Evolutionary conservation across 2,329 filamentous ascomycete genomes (phyloP), one percentile per base, ranked within the genome.

Genomic region (Venturiaceae sp.): DNA sequence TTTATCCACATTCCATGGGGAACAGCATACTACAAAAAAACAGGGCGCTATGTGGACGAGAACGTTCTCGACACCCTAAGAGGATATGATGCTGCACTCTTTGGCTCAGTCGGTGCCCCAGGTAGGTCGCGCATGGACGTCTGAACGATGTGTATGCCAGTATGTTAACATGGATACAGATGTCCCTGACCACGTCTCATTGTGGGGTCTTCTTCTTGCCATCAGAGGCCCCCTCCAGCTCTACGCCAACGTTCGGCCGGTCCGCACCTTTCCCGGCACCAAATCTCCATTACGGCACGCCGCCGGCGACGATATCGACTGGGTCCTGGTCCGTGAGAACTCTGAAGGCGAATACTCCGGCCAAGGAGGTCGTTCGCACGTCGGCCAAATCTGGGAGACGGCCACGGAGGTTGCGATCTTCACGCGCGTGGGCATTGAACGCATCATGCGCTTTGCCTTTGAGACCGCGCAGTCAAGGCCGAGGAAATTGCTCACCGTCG

Each of bases 151-250:
- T 11, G n/a, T 11, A 11, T 39, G 36, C n/a, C 11, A n/a, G 11
- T 11, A 39, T 39, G 36, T 11, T 11, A 11, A 11, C 11, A 39
- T n/a, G 36, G n/a, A 11, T 5, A 32, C 58, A 75, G 77, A 79
- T 63, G 77, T 82, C 0, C 79, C 79, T 3, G 80, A 83, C 60
- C 80, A 83, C 60, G 77, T 82, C 58, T 81, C 78, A 0, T 78
- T 88, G 1, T 88, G 85, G 85, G 78, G 79, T 7, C 78, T 86
- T 39, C 80, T 87, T 46, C 74, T 88, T 6, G 83, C 83, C 19
- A 86, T 88, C 65, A 80, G 85, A 37, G 82, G 85, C 55, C 77
- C 82, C 39, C 77, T 88, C 52, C 84, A 87, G 61, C 83, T 87
- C 65, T 88, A 86, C 64, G 80, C 86, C 62, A 88, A 87, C 62